Evolutionary conservation across 192 early-diverging fungal species (phyloP), one percentile per base, ranked within the genome.

Genomic region (Gaertneriomyces sp.): DNA sequence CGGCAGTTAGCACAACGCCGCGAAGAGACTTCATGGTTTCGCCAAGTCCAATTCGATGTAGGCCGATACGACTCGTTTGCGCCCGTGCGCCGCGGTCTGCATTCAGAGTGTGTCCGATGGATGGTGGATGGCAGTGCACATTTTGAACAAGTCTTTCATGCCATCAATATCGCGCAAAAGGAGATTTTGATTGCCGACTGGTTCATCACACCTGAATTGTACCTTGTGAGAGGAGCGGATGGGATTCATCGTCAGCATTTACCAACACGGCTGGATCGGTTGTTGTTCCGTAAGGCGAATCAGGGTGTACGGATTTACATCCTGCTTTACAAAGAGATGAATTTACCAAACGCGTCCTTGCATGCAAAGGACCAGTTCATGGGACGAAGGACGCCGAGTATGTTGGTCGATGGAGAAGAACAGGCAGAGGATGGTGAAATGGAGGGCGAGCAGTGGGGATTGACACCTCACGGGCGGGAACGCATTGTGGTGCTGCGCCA

Each of bases 121-220:
- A 45, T 70, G 53, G 60, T 70, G 17, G 69, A 70, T 41, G 69
- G 61, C 11, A 64, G 61, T 47, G 41, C 69, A 0, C 69, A 70
- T 43, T 70, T 70, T 50, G 69, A 70, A 33, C 69, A 70, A 51
- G 45, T 70, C 9, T 58, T 58, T 44, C 20, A 54, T 14, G 69
- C 69, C 8, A 53, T 70, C 25, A 1, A 25, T 1, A 17, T 12
- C 9, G 69, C 69, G 14, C 55, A 70, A 43, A 63, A 70, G 44
- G 69, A 70, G 42, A 70, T 70, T 45, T 55, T 70, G 60, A 70
- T 70, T 51, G 85, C 79, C 38, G 91, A 92, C 77, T 93, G 92
- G 92, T 94, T 91, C 88, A 76, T 94, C 60, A 88, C 88, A 44
- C 93, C 93, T 12, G 93, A 95, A 66, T 63, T 95, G 63, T 92